phyloP scores from a whole-genome alignment of 2,329 filamentous ascomycete species.

The Exophiala sp. region DNA sequence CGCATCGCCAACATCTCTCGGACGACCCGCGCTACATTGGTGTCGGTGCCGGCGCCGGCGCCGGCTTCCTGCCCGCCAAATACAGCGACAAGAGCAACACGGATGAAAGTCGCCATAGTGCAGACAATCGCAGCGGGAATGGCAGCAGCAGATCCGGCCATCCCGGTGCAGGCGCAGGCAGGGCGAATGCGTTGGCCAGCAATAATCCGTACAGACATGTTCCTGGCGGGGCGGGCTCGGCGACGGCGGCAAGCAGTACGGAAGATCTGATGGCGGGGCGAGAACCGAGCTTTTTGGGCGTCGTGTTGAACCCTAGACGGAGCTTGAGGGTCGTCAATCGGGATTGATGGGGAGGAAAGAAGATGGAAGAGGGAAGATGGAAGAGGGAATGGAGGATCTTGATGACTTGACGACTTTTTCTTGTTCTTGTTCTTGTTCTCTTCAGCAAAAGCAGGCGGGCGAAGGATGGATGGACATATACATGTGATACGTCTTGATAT shows the following conservation, averaged over 20 bases:
- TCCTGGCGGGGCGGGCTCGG: constrained; percentile 32
- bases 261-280: constrained; percentile 57
- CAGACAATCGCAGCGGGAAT: constrained; percentile 22
- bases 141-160: constrained; percentile 20
- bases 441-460: neutral
- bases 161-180: no score
- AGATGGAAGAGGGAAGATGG: no score
- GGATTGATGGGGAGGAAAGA: constrained; percentile 37
- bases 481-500: no score
- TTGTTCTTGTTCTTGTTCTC: no score
- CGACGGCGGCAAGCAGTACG: constrained; percentile 44
- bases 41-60: no score
- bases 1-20: constrained; percentile 52
- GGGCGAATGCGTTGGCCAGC: constrained; percentile 32
- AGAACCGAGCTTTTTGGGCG: constrained; percentile 66
- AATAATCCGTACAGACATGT: constrained; percentile 23
- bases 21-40: constrained; percentile 33
- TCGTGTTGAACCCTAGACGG: constrained; percentile 61
- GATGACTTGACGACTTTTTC: constrained; percentile 1
- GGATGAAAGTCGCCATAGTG: constrained; percentile 22
- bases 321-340: constrained; percentile 64
- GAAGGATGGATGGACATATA: neutral
- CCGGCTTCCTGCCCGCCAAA: constrained; percentile 7
- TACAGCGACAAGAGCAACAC: constrained; percentile 23
- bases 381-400: constrained; percentile 1